Percentiles rank a stretch among this genome's conserved stretches.
Evolutionary conservation across 805 yeast genomes (phyloP).

Genomic region (Ogataea populi-albae): DNA sequence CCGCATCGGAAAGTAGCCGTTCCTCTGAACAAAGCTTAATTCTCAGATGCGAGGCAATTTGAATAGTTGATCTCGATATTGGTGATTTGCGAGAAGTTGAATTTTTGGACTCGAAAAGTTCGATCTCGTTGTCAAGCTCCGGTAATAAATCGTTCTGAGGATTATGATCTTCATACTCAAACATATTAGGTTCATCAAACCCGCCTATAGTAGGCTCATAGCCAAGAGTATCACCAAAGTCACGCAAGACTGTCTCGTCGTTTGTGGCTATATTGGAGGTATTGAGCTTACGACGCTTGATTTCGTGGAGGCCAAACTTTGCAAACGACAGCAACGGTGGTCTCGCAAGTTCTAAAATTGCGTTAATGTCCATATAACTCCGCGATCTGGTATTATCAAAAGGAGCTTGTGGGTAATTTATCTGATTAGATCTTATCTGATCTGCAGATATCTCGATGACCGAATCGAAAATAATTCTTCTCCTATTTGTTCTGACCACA

Average conservation of each 20-base stretch:
- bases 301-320: conserved; percentile 7
- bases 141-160: conserved; percentile 19
- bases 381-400: background rate
- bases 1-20: too few relatives aligned
- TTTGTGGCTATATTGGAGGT: background rate
- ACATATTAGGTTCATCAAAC: conserved; percentile 14
- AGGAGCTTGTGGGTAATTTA: conserved; percentile 23
- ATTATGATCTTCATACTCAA: conserved; percentile 11
- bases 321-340: conserved; percentile 13
- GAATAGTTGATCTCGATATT: conserved; percentile 48
- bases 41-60: conserved; percentile 50
- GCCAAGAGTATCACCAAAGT: conserved; percentile 7
- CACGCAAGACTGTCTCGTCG: background rate
- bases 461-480: conserved; percentile 46
- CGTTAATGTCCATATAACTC: conserved; percentile 1
- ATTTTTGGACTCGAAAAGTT: conserved; percentile 19
- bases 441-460: conserved; percentile 44
- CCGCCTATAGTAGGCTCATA: conserved; percentile 23
- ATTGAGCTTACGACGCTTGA: conserved; percentile 18
- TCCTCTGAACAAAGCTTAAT: conserved; percentile 24
- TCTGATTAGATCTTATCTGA: conserved; percentile 31
- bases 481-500: conserved; percentile 49
- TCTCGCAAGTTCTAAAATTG: conserved; percentile 8
- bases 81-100: conserved; percentile 19
- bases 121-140: conserved; percentile 25